Conservation (phyloP, 345 rosid species). For the Corymbia maculata region DNA sequence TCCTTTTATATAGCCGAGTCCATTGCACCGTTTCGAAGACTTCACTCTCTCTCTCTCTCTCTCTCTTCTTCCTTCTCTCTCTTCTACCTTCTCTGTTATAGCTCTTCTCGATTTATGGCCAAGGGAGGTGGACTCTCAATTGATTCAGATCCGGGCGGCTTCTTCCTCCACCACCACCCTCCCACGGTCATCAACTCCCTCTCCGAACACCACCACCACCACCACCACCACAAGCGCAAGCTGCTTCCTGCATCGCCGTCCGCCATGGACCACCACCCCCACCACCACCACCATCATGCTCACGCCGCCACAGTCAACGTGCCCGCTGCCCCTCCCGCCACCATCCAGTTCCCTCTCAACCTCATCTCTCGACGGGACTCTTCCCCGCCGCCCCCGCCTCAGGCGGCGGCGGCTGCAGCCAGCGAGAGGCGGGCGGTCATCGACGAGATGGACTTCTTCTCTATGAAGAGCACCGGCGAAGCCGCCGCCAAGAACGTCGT, state of each 20-base stretch:
- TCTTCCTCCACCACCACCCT: slow-evolving; percentile 14
- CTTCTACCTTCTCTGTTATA: not conserved
- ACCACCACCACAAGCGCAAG: not conserved
- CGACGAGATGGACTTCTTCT: slow-evolving; percentile 53
- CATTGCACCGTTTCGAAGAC: slow-evolving; percentile 18
- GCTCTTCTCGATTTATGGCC: slow-evolving; percentile 39
- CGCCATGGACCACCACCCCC: not conserved
- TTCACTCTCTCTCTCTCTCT: slow-evolving; percentile 16
- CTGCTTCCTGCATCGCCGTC: not conserved
- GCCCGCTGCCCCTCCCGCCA: slow-evolving; percentile 14
- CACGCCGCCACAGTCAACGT: not conserved
- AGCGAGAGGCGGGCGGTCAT: slow-evolving; percentile 13
- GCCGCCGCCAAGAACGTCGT: not conserved
- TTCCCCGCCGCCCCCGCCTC: not conserved
- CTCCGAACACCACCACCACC: slow-evolving; percentile 3
- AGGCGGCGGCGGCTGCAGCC: not conserved
- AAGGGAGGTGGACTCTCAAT: slow-evolving; percentile 45
- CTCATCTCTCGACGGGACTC: not conserved
- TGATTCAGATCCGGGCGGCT: slow-evolving; percentile 38
- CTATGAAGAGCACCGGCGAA: slow-evolving; percentile 3
- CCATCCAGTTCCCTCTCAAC: slow-evolving; percentile 38
- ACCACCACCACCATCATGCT: not conserved
- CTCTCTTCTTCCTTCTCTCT: slow-evolving; percentile 1
- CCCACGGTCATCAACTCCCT: slow-evolving; percentile 42
- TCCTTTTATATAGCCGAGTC: slow-evolving; percentile 65